A percentile compares a stretch with the other conserved stretches of the same genome.
Evolutionary conservation across 116 monocot genomes (phyloP).

Genomic region (Iris pallida): DNA sequence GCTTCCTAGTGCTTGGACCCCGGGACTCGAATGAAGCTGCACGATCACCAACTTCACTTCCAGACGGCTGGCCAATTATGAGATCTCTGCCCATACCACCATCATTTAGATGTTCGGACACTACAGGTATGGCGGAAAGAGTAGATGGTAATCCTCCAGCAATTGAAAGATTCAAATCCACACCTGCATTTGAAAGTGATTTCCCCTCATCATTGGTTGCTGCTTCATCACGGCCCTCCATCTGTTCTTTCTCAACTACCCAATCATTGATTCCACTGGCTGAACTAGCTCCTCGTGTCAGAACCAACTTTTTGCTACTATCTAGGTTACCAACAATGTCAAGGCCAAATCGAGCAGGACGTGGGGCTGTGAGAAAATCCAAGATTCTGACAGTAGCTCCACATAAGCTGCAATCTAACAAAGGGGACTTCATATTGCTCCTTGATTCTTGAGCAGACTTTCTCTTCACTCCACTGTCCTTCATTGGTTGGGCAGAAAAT

Average conservation of each 20-base stretch:
- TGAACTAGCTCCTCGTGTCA: constrained; percentile 81
- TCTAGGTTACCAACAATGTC: constrained; percentile 43
- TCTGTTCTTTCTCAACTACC: constrained; percentile 49
- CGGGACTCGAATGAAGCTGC: constrained; percentile 94
- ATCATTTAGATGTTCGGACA: constrained; percentile 44
- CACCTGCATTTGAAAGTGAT: constrained; percentile 64
- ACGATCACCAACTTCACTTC: constrained; percentile 98
- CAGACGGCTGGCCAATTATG: constrained; percentile 86
- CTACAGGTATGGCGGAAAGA: constrained; percentile 37
- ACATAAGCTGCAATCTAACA: constrained; percentile 91
- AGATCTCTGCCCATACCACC: constrained; percentile 78
- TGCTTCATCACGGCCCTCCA: constrained; percentile 62
- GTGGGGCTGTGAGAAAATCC: constrained; percentile 61
- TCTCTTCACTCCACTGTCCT: constrained; percentile 55
- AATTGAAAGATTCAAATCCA: constrained; percentile 84
- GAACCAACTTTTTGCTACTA: constrained; percentile 47
- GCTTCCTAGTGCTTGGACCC: constrained; percentile 88
- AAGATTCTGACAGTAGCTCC: constrained; percentile 82
- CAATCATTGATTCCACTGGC: constrained; percentile 83
- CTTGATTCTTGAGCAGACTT: constrained; percentile 36
- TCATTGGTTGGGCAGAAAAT: constrained; percentile 42
- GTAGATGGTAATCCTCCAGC: constrained; percentile 67
- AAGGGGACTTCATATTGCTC: constrained; percentile 52
- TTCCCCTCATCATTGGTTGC: constrained; percentile 57
- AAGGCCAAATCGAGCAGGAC: constrained; percentile 45